Conservation (phyloP, 306 rosid species). For the Rosa multiflora region DNA sequence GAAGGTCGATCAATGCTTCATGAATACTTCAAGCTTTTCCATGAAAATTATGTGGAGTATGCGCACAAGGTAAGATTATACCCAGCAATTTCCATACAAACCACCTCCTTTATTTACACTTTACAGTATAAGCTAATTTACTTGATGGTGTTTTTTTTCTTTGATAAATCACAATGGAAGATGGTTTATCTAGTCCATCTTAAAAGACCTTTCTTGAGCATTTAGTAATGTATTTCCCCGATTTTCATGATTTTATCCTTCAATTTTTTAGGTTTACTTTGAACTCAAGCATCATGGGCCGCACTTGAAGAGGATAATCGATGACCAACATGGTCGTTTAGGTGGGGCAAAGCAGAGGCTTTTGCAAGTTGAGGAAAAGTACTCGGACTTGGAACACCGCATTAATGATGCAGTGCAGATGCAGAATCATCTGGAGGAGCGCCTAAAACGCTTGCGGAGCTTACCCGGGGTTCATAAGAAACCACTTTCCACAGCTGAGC, state of each 20-base stretch:
- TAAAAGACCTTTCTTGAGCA: neutral
- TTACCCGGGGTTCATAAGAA: constrained; percentile 73
- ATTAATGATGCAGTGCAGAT: constrained; percentile 49
- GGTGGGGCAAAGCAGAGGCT: constrained; percentile 58
- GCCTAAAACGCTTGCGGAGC: constrained; percentile 57
- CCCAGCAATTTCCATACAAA: constrained; percentile 10
- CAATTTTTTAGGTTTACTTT: constrained; percentile 60
- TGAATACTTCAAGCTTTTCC: constrained; percentile 93
- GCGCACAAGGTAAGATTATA: constrained; percentile 75
- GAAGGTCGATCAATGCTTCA: constrained; percentile 90
- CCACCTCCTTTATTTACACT: neutral
- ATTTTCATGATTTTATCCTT: constrained; percentile 4
- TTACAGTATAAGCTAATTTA: neutral
- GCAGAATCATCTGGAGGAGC: constrained; percentile 73
- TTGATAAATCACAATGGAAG: neutral
- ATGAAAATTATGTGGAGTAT: constrained; percentile 91
- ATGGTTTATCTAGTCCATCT: neutral
- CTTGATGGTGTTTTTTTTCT: neutral
- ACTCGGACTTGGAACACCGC: constrained; percentile 51
- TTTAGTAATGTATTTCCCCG: constrained; percentile 14
- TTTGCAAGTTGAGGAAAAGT: constrained; percentile 58
- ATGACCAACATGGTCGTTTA: constrained; percentile 66
- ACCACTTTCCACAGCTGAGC: constrained; percentile 89
- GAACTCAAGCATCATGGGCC: constrained; percentile 91
- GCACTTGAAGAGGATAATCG: constrained; percentile 70